Evolutionary conservation across 495 filamentous ascomycete species (phyloP).

Genomic region (Penicillium taxi): DNA sequence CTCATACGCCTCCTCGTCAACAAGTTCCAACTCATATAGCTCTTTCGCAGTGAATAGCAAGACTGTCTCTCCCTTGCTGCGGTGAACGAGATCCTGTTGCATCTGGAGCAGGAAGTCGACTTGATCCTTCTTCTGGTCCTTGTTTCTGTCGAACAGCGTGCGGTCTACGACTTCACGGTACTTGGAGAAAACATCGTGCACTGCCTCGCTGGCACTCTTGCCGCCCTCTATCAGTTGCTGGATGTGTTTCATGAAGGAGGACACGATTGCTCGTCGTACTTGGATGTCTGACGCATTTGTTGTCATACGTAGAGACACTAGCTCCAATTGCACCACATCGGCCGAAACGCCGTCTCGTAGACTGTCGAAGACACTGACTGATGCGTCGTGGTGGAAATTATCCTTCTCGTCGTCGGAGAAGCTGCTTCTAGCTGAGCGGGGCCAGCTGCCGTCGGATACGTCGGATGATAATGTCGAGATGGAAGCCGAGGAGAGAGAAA

Average conservation of each 20-base stretch:
- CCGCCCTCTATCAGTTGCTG: constrained; percentile 59
- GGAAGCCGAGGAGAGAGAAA: constrained; percentile 67
- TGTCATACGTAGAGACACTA: constrained; percentile 79
- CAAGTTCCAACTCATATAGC: constrained; percentile 72
- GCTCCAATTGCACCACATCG: constrained; percentile 82
- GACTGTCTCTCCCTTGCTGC: constrained; percentile 53
- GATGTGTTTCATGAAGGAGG: constrained; percentile 76
- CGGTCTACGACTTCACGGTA: constrained; percentile 53
- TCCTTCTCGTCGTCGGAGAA: constrained; percentile 53
- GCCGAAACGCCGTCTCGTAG: constrained; percentile 64
- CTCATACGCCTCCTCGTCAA: constrained; percentile 83
- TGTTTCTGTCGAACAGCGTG: constrained; percentile 49
- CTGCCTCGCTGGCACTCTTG: constrained; percentile 54
- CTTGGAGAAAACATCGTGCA: constrained; percentile 48
- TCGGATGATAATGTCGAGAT: constrained; percentile 64
- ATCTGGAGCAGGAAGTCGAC: constrained; percentile 74
- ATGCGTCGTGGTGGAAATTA: constrained; percentile 82
- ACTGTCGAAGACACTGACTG: constrained; percentile 73
- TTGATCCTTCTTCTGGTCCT: constrained; percentile 60
- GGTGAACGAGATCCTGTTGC: constrained; percentile 66
- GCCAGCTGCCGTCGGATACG: constrained; percentile 37
- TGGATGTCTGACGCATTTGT: constrained; percentile 82
- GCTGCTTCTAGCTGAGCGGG: constrained; percentile 46
- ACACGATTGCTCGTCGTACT: constrained; percentile 76
- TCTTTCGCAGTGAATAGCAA: constrained; percentile 70